Percentiles rank a stretch among this genome's conserved stretches.
These are phyloP conservation scores for Cicer chorassanicum DNA, from an alignment of 306 rosid species.

Conservation along the genomic window DNA sequence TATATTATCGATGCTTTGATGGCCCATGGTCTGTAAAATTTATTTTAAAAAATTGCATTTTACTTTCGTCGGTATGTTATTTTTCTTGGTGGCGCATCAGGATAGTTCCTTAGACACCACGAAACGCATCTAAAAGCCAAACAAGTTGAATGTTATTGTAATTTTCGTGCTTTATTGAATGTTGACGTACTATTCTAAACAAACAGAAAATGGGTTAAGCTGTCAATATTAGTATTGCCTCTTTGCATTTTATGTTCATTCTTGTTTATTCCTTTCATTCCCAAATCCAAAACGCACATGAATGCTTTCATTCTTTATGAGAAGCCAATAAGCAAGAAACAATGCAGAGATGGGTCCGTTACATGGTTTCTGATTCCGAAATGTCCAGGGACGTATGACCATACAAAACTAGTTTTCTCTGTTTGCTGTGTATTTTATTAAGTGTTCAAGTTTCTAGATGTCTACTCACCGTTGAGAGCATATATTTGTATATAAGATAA, in stretches of 20 bases:
- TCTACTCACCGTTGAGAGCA: not conserved
- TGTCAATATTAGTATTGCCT: conserved; percentile 25
- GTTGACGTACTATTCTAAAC: conserved; percentile 37
- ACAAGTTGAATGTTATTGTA: conserved; percentile 49
- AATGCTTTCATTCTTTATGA: not conserved
- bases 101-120: conserved; percentile 42
- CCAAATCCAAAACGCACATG: not conserved
- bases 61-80: conserved; percentile 44
- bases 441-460: not conserved
- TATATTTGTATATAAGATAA: too few species aligned
- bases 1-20: conserved; percentile 46
- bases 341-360: not conserved
- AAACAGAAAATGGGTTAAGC: conserved; percentile 40
- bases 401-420: not conserved
- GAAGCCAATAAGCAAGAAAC: conserved; percentile 7
- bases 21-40: conserved; percentile 60
- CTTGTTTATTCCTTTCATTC: not conserved
- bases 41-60: conserved; percentile 43
- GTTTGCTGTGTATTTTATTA: not conserved
- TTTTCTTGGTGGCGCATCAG: conserved; percentile 47
- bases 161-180: conserved; percentile 48
- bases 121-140: conserved; percentile 46
- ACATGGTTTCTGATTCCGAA: not conserved
- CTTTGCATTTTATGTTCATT: conserved; percentile 20
- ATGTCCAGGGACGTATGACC: not conserved